These are phyloP conservation scores for Caryopteris hybrid DNA, from an alignment of 305 asterid genomes.

Conservation along the genomic window DNA sequence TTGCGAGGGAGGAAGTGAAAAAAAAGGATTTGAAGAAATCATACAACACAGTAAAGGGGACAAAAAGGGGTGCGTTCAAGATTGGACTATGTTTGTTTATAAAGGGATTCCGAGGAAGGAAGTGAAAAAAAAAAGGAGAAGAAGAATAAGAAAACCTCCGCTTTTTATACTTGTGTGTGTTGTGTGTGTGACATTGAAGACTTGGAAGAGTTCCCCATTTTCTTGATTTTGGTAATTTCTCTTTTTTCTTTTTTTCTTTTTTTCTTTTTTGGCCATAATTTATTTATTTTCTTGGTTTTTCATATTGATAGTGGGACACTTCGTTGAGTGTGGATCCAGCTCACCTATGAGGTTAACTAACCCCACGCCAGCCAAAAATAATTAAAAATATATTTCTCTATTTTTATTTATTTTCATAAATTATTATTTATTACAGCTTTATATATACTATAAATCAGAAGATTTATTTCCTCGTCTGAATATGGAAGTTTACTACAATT, in stretches of 20 bases:
- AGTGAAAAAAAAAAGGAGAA: constrained; percentile 1
- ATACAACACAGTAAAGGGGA: too few relatives aligned
- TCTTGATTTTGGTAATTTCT: constrained; percentile 22
- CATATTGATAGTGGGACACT: constrained; percentile 56
- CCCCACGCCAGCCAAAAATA: constrained; percentile 66
- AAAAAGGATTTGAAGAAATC: too few relatives aligned
- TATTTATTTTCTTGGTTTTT: constrained; percentile 1
- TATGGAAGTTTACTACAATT: constrained; percentile 5
- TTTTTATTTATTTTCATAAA: background rate
- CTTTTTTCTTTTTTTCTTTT: background rate
- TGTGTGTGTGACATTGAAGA: constrained; percentile 14
- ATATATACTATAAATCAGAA: background rate
- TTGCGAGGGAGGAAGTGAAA: too few relatives aligned
- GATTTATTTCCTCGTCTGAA: constrained; percentile 9
- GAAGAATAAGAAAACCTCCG: constrained; percentile 8
- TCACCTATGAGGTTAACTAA: constrained; percentile 46
- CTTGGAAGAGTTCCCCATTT: background rate
- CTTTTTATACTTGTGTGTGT: constrained; percentile 7
- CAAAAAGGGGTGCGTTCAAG: constrained; percentile 14
- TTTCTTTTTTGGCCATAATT: background rate
- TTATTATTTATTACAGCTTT: too few relatives aligned
- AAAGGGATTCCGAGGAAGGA: background rate
- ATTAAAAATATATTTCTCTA: background rate
- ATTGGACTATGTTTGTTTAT: constrained; percentile 15
- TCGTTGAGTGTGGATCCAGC: constrained; percentile 72